A percentile compares a stretch with the other conserved stretches of the same genome.
Conservation (phyloP, 371 early-diverging fungal genomes). For the Apophysomyces sp. region DNA sequence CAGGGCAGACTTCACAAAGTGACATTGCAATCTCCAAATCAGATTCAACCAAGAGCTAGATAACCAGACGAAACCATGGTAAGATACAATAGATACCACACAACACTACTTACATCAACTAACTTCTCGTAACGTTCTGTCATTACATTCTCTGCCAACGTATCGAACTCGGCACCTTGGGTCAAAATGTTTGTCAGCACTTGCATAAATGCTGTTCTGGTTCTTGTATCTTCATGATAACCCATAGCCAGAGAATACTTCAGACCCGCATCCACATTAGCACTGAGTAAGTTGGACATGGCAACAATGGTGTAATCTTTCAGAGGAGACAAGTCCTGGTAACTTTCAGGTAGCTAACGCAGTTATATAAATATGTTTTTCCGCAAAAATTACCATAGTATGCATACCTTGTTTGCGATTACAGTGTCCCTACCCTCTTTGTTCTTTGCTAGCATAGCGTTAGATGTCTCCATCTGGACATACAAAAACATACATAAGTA, state of each 20-base stretch:
- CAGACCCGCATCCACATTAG: conserved; percentile 88
- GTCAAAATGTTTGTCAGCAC: conserved; percentile 87
- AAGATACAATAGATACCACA: not conserved
- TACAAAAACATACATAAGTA: not conserved
- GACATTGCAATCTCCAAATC: conserved; percentile 74
- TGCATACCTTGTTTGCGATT: not conserved
- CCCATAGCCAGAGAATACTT: conserved; percentile 84
- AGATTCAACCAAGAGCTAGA: conserved; percentile 53
- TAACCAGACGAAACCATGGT: not conserved
- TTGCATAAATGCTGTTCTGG: conserved; percentile 86
- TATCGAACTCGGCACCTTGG: conserved; percentile 82
- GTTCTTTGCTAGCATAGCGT: not conserved
- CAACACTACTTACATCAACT: conserved; percentile 51
- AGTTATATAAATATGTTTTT: not conserved
- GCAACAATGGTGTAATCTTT: conserved; percentile 84
- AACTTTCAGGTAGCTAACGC: not conserved
- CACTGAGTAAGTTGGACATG: conserved; percentile 84
- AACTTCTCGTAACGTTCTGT: conserved; percentile 70
- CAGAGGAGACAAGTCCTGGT: conserved; percentile 61
- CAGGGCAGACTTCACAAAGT: conserved; percentile 81
- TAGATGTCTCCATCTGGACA: not conserved
- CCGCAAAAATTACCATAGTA: too few species aligned
- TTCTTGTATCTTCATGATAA: conserved; percentile 88
- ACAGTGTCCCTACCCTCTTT: not conserved
- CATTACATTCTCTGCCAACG: conserved; percentile 70